Base-by-base conservation (phyloP, 2,329 filamentous ascomycete genomes). In the Rhinocladiella similis region DNA sequence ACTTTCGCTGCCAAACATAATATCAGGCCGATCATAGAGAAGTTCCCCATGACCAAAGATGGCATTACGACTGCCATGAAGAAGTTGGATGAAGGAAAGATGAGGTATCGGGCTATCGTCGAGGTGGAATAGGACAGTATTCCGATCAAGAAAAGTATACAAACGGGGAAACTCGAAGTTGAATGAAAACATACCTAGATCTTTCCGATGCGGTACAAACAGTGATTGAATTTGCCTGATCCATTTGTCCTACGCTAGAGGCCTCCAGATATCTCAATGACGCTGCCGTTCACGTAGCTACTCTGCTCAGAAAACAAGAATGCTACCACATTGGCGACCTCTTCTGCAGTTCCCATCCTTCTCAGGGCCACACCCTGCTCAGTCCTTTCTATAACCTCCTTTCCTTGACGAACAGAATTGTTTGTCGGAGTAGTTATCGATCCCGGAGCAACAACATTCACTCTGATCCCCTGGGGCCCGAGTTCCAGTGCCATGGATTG, bases 21-120 rank as follows among this genome's bases (percentile, higher is more conserved):
- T 2, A 79, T 91, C 62, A 81, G 83, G 70, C 87, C 86, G 50
- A 75, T 89, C 69, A 73, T 87, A 27, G 82, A 90, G 76, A 84
- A 77, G 65, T 90, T 83, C 66, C 78, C 83, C 0, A 75, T 91
- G 56, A 77, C 72, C 1, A 56, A 75, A 71, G 62, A 83, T 56
- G 64, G 80, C 33, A 72, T 82, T 65, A 67, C 75, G 62, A 66
- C 80, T 60, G 70, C 77, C 43, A 67, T 82, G 65, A 68, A 80
- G 65, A 74, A 75, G 65, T 59, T 82, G 63, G 66, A 78, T 49
- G 69, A 71, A 0, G 78, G 78, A 3, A 74, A 77, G 45, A 78
- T 79, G 64, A 75, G 70, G 63, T 83, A 77, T 70, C 75, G 73
- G 56, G 79, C 69, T 60, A 79, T 77, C 29, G 38, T 58, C 36